Conservation (phyloP, 768 basidiomycete genomes). For the Pleurotus ostreatus region DNA sequence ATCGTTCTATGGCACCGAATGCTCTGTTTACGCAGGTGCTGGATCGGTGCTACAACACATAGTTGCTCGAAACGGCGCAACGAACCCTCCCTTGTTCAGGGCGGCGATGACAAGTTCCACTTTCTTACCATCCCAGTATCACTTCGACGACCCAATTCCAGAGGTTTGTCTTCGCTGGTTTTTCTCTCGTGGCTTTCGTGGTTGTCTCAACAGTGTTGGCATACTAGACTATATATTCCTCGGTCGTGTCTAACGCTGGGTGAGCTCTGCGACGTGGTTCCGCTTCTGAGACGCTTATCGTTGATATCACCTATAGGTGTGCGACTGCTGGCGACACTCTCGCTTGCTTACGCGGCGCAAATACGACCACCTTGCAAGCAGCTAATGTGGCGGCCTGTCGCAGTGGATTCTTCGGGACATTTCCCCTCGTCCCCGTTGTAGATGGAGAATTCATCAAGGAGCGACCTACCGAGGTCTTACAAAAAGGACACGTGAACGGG, state of each 20-base stretch:
- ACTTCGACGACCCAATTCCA: slow-evolving; percentile 21
- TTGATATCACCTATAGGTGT: slow-evolving; percentile 10
- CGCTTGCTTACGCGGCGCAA: slow-evolving; percentile 14
- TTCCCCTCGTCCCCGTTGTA: slow-evolving; percentile 27
- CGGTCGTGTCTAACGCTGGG: not conserved
- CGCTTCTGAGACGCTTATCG: no score
- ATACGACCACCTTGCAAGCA: slow-evolving; percentile 15
- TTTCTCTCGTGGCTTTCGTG: no score
- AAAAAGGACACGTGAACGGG: not conserved
- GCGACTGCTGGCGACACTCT: slow-evolving; percentile 6
- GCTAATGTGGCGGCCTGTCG: slow-evolving; percentile 19
- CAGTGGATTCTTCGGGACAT: slow-evolving; percentile 23
- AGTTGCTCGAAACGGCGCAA: slow-evolving; percentile 26
- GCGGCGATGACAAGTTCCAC: slow-evolving; percentile 26
- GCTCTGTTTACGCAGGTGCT: slow-evolving; percentile 16
- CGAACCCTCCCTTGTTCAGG: slow-evolving; percentile 22
- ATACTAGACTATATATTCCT: not conserved
- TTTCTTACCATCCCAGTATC: slow-evolving; percentile 25
- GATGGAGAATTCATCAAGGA: slow-evolving; percentile 26
- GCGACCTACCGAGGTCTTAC: not conserved
- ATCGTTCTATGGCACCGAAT: not conserved
- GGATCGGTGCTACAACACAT: slow-evolving; percentile 31
- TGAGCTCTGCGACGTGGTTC: not conserved
- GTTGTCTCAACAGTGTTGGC: no score
- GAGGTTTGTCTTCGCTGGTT: not conserved